These are phyloP conservation scores for Aspergillus olivimuriae DNA, from an alignment of 495 filamentous ascomycete species.

Conservation along the genomic window DNA sequence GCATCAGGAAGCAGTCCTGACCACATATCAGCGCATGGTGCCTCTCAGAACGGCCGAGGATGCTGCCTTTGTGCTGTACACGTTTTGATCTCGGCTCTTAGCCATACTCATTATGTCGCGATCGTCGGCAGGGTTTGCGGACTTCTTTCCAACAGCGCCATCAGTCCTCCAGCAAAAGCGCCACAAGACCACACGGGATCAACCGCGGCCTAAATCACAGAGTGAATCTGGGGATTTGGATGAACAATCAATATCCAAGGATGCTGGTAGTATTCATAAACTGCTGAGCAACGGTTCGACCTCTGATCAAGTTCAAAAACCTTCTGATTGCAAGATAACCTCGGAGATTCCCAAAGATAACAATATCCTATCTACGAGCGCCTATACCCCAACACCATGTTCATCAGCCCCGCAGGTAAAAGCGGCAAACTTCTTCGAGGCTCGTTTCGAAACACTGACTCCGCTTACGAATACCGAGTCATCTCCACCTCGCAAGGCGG, in stretches of 20 bases:
- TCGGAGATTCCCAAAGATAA: slow-evolving; percentile 46
- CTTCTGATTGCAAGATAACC: slow-evolving; percentile 7
- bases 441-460: slow-evolving; percentile 55
- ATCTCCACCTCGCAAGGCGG: slow-evolving; percentile 60
- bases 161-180: slow-evolving; percentile 54
- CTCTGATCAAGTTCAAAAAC: slow-evolving; percentile 7
- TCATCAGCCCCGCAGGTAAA: slow-evolving; percentile 20
- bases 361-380: slow-evolving; percentile 61
- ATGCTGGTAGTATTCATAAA: slow-evolving; percentile 7
- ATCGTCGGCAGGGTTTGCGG: slow-evolving; percentile 75
- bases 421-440: slow-evolving; percentile 41
- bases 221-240: slow-evolving; percentile 15
- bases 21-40: slow-evolving; percentile 18
- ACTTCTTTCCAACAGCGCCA: slow-evolving; percentile 86
- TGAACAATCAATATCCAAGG: slow-evolving; percentile 5
- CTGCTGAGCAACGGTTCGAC: slow-evolving; percentile 3
- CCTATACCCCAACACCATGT: slow-evolving; percentile 58
- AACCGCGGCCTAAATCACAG: slow-evolving; percentile 28
- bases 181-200: slow-evolving; percentile 35
- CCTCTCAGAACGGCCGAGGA: slow-evolving; percentile 28
- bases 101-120: slow-evolving; percentile 64
- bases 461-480: slow-evolving; percentile 73
- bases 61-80: slow-evolving; percentile 34
- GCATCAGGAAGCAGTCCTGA: slow-evolving; percentile 19
- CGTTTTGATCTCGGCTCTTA: slow-evolving; percentile 34